Percentiles rank a stretch among this genome's conserved stretches.
These are phyloP conservation scores for Yamadazyma olivae DNA, from an alignment of 805 yeast genomes.

Conservation along the genomic window DNA sequence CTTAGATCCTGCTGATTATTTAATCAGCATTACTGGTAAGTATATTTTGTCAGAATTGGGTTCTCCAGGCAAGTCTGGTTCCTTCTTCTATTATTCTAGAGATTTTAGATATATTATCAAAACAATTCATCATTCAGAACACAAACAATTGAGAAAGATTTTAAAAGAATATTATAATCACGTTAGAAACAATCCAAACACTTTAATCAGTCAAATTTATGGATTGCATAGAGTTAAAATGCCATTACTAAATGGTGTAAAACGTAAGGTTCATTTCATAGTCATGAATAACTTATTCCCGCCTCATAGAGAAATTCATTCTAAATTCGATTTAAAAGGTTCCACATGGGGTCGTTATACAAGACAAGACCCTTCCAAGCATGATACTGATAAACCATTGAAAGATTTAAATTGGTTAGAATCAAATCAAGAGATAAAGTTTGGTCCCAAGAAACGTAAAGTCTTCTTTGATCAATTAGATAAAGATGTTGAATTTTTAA, in stretches of 20 bases:
- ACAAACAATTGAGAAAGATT: slow-evolving; percentile 71
- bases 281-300: slow-evolving; percentile 98
- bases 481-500: slow-evolving; percentile 69
- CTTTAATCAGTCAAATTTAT: slow-evolving; percentile 90
- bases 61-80: slow-evolving; percentile 96
- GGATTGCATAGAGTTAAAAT: slow-evolving; percentile 92
- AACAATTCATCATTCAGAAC: slow-evolving; percentile 93
- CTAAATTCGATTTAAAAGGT: slow-evolving; percentile 89
- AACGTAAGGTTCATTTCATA: slow-evolving; percentile 80
- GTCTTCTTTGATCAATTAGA: slow-evolving; percentile 67
- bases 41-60: slow-evolving; percentile 88
- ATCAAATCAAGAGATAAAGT: slow-evolving; percentile 54
- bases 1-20: slow-evolving; percentile 92
- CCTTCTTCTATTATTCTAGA: slow-evolving; percentile 91
- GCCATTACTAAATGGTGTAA: slow-evolving; percentile 59
- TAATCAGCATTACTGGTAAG: slow-evolving; percentile 88
- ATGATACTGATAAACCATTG: slow-evolving; percentile 46
- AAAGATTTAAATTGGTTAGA: slow-evolving; percentile 91
- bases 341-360: slow-evolving; percentile 81
- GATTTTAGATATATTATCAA: slow-evolving; percentile 94
- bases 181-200: slow-evolving; percentile 79
- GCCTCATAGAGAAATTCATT: slow-evolving; percentile 81
- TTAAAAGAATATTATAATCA: slow-evolving; percentile 77
- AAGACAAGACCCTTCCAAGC: slow-evolving; percentile 14
- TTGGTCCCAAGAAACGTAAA: slow-evolving; percentile 69